These are phyloP conservation scores for Pyropia yezoensis DNA, from an alignment of 23 red algal species.

Conservation along the genomic window DNA sequence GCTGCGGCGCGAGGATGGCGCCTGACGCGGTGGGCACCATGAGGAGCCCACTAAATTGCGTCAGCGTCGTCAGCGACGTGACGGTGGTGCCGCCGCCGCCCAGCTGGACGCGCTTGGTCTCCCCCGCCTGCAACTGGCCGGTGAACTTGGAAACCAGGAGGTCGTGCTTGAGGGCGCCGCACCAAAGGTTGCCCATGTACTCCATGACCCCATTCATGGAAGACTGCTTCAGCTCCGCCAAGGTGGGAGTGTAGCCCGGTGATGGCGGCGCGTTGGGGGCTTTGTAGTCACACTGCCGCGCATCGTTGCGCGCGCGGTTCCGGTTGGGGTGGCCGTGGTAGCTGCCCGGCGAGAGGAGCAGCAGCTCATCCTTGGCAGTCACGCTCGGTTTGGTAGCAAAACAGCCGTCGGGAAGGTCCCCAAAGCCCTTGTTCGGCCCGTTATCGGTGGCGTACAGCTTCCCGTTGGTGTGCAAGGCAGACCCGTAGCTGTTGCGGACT, in stretches of 20 bases:
- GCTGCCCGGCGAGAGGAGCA: constrained; percentile 17
- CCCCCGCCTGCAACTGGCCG: constrained; percentile 1
- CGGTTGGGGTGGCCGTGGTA: constrained; percentile 50
- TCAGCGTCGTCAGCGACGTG: too few species aligned
- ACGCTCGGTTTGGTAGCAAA: constrained; percentile 13
- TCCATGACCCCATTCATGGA: constrained; percentile 33
- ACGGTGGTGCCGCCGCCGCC: background rate
- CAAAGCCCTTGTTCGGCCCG: constrained; percentile 48
- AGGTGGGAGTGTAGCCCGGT: constrained; percentile 12
- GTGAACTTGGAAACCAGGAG: constrained; percentile 36
- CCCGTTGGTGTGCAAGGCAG: constrained; percentile 13
- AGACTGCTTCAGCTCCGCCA: constrained; percentile 15
- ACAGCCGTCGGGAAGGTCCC: constrained; percentile 25
- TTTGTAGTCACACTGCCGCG: constrained; percentile 18
- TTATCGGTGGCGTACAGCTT: constrained; percentile 38
- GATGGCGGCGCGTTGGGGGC: background rate
- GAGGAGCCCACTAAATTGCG: constrained; percentile 5
- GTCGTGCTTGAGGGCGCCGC: constrained; percentile 23
- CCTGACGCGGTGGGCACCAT: constrained; percentile 35
- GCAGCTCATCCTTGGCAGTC: constrained; percentile 26
- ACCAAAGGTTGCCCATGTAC: constrained; percentile 36
- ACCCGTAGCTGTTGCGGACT: constrained; percentile 29
- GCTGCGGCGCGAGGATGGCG: constrained; percentile 30
- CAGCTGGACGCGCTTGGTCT: constrained; percentile 30
- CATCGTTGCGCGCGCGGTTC: constrained; percentile 19